A percentile compares a stretch with the other conserved stretches of the same genome.
These are phyloP conservation scores for Fusarium falciforme DNA, from an alignment of 2,329 filamentous ascomycete genomes.

Conservation along the genomic window DNA sequence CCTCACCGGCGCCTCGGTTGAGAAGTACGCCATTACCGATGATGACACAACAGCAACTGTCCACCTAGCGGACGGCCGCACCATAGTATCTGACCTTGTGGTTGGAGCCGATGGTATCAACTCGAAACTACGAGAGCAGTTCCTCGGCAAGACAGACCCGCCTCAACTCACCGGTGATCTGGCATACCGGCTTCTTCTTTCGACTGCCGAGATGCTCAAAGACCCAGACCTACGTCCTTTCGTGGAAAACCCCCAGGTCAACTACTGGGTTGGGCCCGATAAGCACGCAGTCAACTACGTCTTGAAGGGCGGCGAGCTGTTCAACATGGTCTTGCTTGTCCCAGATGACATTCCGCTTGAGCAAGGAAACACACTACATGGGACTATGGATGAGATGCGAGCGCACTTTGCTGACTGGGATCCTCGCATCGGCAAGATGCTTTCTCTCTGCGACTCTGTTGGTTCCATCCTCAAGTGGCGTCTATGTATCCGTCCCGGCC, in stretches of 20 bases:
- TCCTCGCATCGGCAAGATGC: conserved; percentile 65
- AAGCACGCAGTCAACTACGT: conserved; percentile 63
- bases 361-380: conserved; percentile 18
- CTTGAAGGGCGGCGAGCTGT: conserved; percentile 55
- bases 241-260: conserved; percentile 59
- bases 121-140: conserved; percentile 50
- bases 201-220: conserved; percentile 57
- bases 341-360: conserved; percentile 56
- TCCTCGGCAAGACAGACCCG: conserved; percentile 57
- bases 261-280: conserved; percentile 66
- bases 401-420: conserved; percentile 69
- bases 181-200: conserved; percentile 65
- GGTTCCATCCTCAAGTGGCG: conserved; percentile 64
- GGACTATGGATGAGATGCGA: conserved; percentile 55
- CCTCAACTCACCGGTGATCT: conserved; percentile 65
- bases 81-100: conserved; percentile 55
- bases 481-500: conserved; percentile 65
- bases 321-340: conserved; percentile 60
- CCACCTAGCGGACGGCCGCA: conserved; percentile 46
- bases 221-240: conserved; percentile 58
- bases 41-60: conserved; percentile 26
- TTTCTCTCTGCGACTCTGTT: conserved; percentile 67
- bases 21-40: conserved; percentile 10
- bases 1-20: conserved; percentile 37
- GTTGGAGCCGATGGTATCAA: conserved; percentile 60